Percentiles rank a stretch among this genome's conserved stretches.
These are phyloP conservation scores for Colletotrichum lindemuthianum DNA, from an alignment of 2,329 filamentous ascomycete species.

Conservation along the genomic window DNA sequence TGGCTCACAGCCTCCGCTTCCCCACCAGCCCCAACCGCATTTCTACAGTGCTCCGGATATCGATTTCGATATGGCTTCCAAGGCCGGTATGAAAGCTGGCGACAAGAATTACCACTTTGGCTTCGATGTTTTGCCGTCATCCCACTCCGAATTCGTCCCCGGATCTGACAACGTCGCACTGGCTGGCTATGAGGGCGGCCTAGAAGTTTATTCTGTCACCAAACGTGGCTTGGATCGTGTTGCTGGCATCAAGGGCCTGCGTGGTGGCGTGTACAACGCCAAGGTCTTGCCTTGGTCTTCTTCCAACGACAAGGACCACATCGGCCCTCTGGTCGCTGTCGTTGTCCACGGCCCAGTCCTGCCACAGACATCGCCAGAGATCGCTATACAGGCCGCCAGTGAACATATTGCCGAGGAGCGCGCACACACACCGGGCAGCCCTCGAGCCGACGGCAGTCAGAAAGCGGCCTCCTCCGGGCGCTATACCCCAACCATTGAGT, in stretches of 20 bases:
- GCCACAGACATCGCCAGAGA: conserved; percentile 51
- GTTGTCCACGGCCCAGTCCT: conserved; percentile 81
- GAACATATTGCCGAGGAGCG: conserved; percentile 51
- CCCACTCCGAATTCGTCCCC: conserved; percentile 41
- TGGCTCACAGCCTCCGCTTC: conserved; percentile 69
- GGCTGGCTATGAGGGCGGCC: conserved; percentile 80
- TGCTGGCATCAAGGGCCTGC: conserved; percentile 78
- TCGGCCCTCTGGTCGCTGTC: conserved; percentile 80
- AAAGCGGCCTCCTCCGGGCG: conserved; percentile 49
- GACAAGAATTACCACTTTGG: conserved; percentile 81
- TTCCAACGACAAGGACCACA: conserved; percentile 60
- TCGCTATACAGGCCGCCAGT: conserved; percentile 47
- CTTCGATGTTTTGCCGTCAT: conserved; percentile 75
- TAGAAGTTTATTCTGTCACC: conserved; percentile 80
- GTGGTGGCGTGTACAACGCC: conserved; percentile 82
- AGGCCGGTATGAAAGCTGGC: conserved; percentile 68
- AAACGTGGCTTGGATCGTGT: conserved; percentile 77
- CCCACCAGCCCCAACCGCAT: conserved; percentile 80
- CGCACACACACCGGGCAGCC: conserved; percentile 54
- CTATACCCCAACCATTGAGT: conserved; percentile 56
- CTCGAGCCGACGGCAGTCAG: conserved; percentile 52
- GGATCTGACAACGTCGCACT: conserved; percentile 74
- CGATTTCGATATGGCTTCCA: conserved; percentile 71
- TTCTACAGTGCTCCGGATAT: conserved; percentile 81
- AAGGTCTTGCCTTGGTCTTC: conserved; percentile 81